Conservation (phyloP, 306 rosid species). For the Prunus davidiana region DNA sequence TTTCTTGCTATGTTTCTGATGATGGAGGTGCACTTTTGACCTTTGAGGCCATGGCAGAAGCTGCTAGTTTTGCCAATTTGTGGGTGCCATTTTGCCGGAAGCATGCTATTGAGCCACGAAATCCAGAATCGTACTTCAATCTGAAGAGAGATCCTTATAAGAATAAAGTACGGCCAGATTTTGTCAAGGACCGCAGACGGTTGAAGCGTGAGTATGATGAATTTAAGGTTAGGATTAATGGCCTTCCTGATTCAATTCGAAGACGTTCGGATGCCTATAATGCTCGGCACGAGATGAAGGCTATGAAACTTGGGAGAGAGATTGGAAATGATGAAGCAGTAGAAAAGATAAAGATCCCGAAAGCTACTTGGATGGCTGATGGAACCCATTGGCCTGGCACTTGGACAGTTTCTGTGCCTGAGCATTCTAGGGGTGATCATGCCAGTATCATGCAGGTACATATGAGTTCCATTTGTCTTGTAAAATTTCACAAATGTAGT, state of each 20-base stretch:
- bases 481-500: neutral
- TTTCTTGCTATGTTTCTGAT: slow-evolving; percentile 78
- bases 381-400: slow-evolving; percentile 81
- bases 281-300: slow-evolving; percentile 58
- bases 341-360: slow-evolving; percentile 43
- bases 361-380: slow-evolving; percentile 83
- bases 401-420: slow-evolving; percentile 51
- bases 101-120: slow-evolving; percentile 75
- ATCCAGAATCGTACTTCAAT: slow-evolving; percentile 70
- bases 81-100: slow-evolving; percentile 87
- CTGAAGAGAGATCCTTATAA: slow-evolving; percentile 67
- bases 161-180: slow-evolving; percentile 64
- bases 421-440: slow-evolving; percentile 76
- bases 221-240: slow-evolving; percentile 70
- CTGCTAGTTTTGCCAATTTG: slow-evolving; percentile 71
- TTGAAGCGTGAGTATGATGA: slow-evolving; percentile 80
- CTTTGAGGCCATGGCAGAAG: slow-evolving; percentile 88
- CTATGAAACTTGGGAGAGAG: slow-evolving; percentile 54
- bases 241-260: slow-evolving; percentile 74
- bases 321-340: slow-evolving; percentile 48
- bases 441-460: slow-evolving; percentile 75
- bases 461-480: neutral
- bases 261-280: slow-evolving; percentile 73
- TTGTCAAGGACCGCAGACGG: slow-evolving; percentile 76
- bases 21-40: slow-evolving; percentile 89